phyloP scores from a whole-genome alignment of 441 rosid species.

The Pelargonium citronellum region DNA sequence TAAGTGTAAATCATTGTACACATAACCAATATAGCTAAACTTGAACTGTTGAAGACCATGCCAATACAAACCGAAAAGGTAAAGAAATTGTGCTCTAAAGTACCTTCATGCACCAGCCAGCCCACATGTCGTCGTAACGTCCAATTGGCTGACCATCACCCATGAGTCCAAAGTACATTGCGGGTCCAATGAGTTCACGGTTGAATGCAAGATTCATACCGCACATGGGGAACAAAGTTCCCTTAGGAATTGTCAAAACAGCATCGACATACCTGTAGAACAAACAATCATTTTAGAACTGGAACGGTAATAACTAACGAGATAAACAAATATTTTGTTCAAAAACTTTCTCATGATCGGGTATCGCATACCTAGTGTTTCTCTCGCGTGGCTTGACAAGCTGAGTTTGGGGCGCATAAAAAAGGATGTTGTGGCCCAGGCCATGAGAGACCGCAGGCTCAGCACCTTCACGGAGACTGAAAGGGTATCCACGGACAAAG shows the following conservation, averaged over 20 bases:
- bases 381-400: slow-evolving; percentile 91
- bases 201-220: slow-evolving; percentile 90
- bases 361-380: slow-evolving; percentile 53
- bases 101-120: slow-evolving; percentile 96
- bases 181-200: slow-evolving; percentile 86
- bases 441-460: slow-evolving; percentile 95
- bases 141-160: slow-evolving; percentile 98
- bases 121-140: slow-evolving; percentile 98
- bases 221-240: slow-evolving; percentile 94
- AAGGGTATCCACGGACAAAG: slow-evolving; percentile 95
- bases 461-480: slow-evolving; percentile 86
- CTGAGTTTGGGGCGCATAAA: slow-evolving; percentile 89
- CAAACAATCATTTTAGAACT: not conserved
- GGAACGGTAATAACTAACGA: no score
- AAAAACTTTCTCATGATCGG: not conserved
- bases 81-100: not conserved
- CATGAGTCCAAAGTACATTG: slow-evolving; percentile 99
- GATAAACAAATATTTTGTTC: no score
- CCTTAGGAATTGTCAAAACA: slow-evolving; percentile 88
- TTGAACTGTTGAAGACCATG: not conserved
- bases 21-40: no score
- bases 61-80: not conserved
- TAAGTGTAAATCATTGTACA: no score
- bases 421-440: slow-evolving; percentile 95
- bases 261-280: slow-evolving; percentile 69